Conservation (phyloP, 345 rosid genomes). For the Eutrema heterophyllum region DNA sequence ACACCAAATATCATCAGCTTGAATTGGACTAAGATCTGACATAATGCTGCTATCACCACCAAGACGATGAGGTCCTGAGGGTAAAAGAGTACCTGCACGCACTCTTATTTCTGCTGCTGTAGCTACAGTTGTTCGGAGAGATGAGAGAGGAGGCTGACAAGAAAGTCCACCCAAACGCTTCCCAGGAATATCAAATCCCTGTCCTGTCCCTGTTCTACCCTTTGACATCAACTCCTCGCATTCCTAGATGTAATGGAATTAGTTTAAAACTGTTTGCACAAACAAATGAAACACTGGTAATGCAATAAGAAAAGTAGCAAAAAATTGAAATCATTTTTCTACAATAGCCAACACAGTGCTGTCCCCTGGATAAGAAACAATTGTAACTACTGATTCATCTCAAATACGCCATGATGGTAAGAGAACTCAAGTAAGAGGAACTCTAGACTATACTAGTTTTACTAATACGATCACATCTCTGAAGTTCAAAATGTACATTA, state of each 20-base stretch:
- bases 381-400: too few relatives aligned
- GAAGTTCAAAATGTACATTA: too few relatives aligned
- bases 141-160: conserved; percentile 60
- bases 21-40: conserved; percentile 78
- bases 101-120: conserved; percentile 78
- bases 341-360: too few relatives aligned
- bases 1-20: conserved; percentile 93
- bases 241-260: conserved; percentile 42
- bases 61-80: conserved; percentile 73
- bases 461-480: too few relatives aligned
- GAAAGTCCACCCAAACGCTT: conserved; percentile 76
- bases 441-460: too few relatives aligned
- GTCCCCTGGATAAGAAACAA: too few relatives aligned
- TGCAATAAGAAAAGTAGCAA: too few relatives aligned
- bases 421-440: too few relatives aligned
- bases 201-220: conserved; percentile 64
- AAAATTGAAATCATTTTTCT: too few relatives aligned
- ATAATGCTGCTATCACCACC: conserved; percentile 79
- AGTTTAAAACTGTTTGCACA: background rate
- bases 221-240: conserved; percentile 75
- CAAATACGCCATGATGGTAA: too few relatives aligned
- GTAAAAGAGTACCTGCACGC: conserved; percentile 49
- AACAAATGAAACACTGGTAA: too few relatives aligned
- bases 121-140: conserved; percentile 52
- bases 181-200: conserved; percentile 79